Evolutionary conservation across 2,329 filamentous ascomycete species (phyloP).

Genomic region (Rhynchosporium agropyri): DNA sequence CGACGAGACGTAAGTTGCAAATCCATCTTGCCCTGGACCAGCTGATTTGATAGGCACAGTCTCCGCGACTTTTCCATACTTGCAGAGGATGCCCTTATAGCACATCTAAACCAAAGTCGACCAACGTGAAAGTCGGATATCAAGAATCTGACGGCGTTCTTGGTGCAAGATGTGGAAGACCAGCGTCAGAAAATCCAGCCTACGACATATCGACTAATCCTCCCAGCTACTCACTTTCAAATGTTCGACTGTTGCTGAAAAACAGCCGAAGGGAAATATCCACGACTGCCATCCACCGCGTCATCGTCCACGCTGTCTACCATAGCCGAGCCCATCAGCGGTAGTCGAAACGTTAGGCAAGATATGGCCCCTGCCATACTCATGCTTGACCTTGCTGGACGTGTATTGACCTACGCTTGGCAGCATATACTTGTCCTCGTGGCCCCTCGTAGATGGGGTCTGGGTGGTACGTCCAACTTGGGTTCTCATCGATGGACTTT

Average conservation of each 20-base stretch:
- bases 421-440: slow-evolving; percentile 37
- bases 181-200: too few species aligned
- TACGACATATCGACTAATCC: too few species aligned
- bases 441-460: slow-evolving; percentile 37
- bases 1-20: neutral
- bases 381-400: slow-evolving; percentile 37
- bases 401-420: slow-evolving; percentile 34
- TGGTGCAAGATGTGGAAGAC: neutral
- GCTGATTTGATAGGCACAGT: neutral
- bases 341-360: slow-evolving; percentile 32
- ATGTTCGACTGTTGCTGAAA: slow-evolving; percentile 41
- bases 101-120: neutral
- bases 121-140: neutral
- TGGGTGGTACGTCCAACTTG: slow-evolving; percentile 41
- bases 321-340: slow-evolving; percentile 21
- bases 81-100: neutral
- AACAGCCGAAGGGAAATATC: slow-evolving; percentile 39
- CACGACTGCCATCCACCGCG: slow-evolving; percentile 35
- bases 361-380: slow-evolving; percentile 26
- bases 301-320: slow-evolving; percentile 41
- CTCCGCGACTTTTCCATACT: neutral
- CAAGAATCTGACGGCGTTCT: neutral
- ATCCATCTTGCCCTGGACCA: neutral
- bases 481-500: slow-evolving; percentile 38
- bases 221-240: slow-evolving; percentile 22